These are phyloP conservation scores for Tylopilus balloui DNA, from an alignment of 768 basidiomycete species.

Conservation along the genomic window DNA sequence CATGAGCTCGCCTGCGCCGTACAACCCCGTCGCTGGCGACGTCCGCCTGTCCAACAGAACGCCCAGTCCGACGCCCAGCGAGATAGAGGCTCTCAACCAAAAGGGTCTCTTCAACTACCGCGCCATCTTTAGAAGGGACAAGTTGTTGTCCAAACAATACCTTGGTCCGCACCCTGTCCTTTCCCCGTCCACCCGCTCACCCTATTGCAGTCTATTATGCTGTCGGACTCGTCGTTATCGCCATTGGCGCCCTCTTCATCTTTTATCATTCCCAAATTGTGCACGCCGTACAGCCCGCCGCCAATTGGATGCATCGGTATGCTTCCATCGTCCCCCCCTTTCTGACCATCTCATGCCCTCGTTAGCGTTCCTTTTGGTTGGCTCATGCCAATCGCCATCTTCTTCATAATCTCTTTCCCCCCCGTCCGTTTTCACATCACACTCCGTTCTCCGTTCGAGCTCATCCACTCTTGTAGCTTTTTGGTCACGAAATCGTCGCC, in stretches of 20 bases:
- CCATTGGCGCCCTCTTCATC: constrained; percentile 49
- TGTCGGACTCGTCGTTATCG: constrained; percentile 41
- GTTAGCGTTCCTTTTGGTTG: constrained; percentile 55
- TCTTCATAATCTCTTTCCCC: constrained; percentile 85
- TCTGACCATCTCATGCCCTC: not conserved
- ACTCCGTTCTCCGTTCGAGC: not conserved
- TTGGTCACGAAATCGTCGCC: constrained; percentile 90
- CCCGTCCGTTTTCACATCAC: constrained; percentile 44
- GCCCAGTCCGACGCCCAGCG: constrained; percentile 64
- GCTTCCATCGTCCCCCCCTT: constrained; percentile 1
- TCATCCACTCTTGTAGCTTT: constrained; percentile 46
- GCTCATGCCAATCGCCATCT: constrained; percentile 73
- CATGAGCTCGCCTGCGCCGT: too few relatives aligned
- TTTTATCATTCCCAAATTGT: constrained; percentile 63
- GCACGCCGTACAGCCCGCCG: constrained; percentile 41
- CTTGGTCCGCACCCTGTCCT: constrained; percentile 39
- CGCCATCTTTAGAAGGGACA: constrained; percentile 40
- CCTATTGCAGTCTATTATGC: constrained; percentile 44
- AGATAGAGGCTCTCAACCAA: constrained; percentile 40
- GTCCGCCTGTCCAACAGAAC: constrained; percentile 35
- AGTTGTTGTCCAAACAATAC: constrained; percentile 55
- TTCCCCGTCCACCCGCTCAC: not conserved
- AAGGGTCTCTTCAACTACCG: constrained; percentile 45
- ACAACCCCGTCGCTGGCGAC: constrained; percentile 14
- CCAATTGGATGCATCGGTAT: constrained; percentile 42